Percentiles rank a stretch among this genome's conserved stretches.
Conservation (phyloP, 2,329 filamentous ascomycete species). For the Magnaporthiopsis rhizophila region DNA sequence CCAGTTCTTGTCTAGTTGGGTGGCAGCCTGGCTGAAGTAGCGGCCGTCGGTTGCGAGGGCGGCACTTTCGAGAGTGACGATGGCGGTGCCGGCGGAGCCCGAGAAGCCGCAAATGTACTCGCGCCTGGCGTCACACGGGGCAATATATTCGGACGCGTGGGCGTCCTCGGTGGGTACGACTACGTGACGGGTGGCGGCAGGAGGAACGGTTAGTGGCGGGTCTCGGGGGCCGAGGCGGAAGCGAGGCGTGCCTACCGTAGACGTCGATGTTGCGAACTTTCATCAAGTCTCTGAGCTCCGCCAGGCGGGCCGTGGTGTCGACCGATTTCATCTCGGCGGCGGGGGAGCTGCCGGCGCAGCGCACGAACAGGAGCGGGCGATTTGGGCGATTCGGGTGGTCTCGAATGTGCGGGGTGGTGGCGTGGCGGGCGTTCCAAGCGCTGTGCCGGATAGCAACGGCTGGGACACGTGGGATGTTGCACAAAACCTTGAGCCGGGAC, state of each 20-base stretch:
- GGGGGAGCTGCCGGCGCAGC: neutral
- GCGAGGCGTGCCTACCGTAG: constrained; percentile 59
- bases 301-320: constrained; percentile 68
- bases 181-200: constrained; percentile 27
- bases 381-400: neutral
- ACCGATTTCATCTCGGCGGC: constrained; percentile 58
- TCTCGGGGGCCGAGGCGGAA: neutral
- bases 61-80: constrained; percentile 79
- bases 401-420: neutral
- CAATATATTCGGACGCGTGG: constrained; percentile 97
- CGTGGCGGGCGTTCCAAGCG: neutral
- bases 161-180: constrained; percentile 96
- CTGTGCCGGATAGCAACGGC: neutral
- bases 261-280: constrained; percentile 77
- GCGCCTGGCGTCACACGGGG: constrained; percentile 85
- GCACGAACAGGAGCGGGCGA: neutral
- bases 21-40: constrained; percentile 93
- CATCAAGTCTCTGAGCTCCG: constrained; percentile 78
- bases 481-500: neutral
- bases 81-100: constrained; percentile 87
- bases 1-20: constrained; percentile 91
- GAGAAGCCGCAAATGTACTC: constrained; percentile 91
- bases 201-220: neutral
- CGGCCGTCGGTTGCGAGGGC: constrained; percentile 90
- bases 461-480: neutral